Evolutionary conservation across 2,329 filamentous ascomycete genomes (phyloP), one percentile per base, ranked within the genome.

Genomic region (Penicillium expansum): DNA sequence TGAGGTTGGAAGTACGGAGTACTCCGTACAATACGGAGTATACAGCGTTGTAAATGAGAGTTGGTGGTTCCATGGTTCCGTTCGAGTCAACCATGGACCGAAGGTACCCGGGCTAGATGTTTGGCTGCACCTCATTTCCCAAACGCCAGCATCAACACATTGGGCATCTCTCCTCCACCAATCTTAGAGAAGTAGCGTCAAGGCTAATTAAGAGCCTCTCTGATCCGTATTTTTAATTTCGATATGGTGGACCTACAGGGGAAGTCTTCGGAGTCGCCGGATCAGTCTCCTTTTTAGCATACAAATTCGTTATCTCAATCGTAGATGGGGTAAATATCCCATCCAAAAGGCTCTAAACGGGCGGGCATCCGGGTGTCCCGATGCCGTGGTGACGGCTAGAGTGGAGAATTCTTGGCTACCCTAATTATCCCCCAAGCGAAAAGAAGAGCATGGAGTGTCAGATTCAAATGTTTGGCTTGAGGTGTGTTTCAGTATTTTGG

Each of bases 261-360:
- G 27, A 44, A 48, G 42, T 32, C 48, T 27, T 56, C 61, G 57
- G 59, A 24, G 57, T 62, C 55, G 52, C 59, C 61, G 59, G 41
- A 45, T 38, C 24, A 16, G 20, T 18, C 29, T 38, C 18, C 11
- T 20, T 14, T n/a, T 41, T 29, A 13, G 24, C 18, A 43, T 29
- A 5, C n/a, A 30, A 30, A 11, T n/a, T 29, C 5, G 10, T 42
- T n/a, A 30, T 41, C 24, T 38, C 37, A 16, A 14, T 33, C 14
- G 37, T 24, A 50, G 18, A 20, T 5, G 5, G n/a, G 14, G 47
- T 16, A 2, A 33, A 49, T 20, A 32, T 22, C 7, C 37, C 10
- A 43, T 20, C 6, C n/a, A 24, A 22, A 27, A 4, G n/a, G 27
- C 41, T 8, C 10, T 41, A 30, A 41, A 24, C 22, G 39, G 48